Conservation (phyloP, 2,329 filamentous ascomycete genomes). For the Cladosporium sp. region DNA sequence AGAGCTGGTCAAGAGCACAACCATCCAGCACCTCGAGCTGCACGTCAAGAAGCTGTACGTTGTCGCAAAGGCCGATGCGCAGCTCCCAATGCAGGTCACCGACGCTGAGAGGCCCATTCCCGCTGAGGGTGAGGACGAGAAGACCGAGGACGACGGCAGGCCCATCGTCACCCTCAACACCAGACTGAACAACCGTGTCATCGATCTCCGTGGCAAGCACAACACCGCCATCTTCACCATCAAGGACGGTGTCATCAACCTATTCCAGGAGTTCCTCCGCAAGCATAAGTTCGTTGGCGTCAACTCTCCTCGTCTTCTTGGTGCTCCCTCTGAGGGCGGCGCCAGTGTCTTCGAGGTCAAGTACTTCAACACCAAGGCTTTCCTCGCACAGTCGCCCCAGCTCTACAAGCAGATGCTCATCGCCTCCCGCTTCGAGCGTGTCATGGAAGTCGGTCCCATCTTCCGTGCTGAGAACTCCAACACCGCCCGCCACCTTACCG, state of each 20-base stretch:
- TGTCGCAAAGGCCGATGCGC: slow-evolving; percentile 63
- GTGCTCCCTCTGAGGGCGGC: slow-evolving; percentile 88
- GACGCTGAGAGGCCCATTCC: slow-evolving; percentile 54
- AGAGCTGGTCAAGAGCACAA: slow-evolving; percentile 85
- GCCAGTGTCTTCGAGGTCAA: slow-evolving; percentile 86
- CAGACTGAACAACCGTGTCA: slow-evolving; percentile 84
- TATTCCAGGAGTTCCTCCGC: slow-evolving; percentile 79
- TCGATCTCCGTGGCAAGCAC: slow-evolving; percentile 88
- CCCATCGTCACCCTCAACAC: slow-evolving; percentile 81
- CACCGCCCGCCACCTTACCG: slow-evolving; percentile 81
- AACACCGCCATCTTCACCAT: slow-evolving; percentile 84
- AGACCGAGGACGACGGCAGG: slow-evolving; percentile 51
- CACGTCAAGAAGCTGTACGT: slow-evolving; percentile 85
- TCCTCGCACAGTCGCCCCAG: slow-evolving; percentile 76
- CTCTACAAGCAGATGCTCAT: slow-evolving; percentile 89
- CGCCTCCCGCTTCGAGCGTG: slow-evolving; percentile 72
- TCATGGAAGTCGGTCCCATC: slow-evolving; percentile 77
- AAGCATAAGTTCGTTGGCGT: slow-evolving; percentile 76
- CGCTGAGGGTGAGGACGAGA: slow-evolving; percentile 50
- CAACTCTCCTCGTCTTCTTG: slow-evolving; percentile 86
- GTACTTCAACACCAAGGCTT: slow-evolving; percentile 85
- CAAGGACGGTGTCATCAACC: slow-evolving; percentile 63
- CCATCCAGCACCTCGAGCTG: slow-evolving; percentile 77
- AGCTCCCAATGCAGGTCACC: slow-evolving; percentile 60
- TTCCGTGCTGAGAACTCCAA: slow-evolving; percentile 87